Evolutionary conservation across 768 basidiomycete species (phyloP).

Genomic region (Favolaschia claudopus): DNA sequence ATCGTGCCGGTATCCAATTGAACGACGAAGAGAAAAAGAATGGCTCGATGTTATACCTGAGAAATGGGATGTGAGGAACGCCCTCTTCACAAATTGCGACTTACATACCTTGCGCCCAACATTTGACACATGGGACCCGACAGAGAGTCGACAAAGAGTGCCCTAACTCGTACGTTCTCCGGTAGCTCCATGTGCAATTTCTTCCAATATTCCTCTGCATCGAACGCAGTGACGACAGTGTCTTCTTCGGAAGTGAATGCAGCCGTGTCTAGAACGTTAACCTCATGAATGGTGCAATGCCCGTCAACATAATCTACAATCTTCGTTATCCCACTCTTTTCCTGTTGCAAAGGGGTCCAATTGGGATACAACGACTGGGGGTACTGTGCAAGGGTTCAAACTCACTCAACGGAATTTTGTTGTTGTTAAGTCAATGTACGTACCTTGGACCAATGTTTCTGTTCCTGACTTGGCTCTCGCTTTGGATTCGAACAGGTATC

Average conservation of each 20-base stretch:
- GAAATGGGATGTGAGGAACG: constrained; percentile 66
- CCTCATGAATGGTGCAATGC: constrained; percentile 43
- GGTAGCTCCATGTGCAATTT: constrained; percentile 44
- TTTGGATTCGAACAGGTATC: too few species aligned
- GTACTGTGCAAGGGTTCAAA: constrained; percentile 30
- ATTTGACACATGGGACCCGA: constrained; percentile 63
- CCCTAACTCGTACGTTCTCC: constrained; percentile 50
- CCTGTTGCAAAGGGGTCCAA: constrained; percentile 58
- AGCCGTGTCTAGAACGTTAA: constrained; percentile 47
- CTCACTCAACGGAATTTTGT: background rate
- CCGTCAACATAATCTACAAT: constrained; percentile 40
- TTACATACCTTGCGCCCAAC: constrained; percentile 60
- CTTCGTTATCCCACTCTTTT: constrained; percentile 47
- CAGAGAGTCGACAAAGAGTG: constrained; percentile 61
- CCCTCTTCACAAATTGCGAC: constrained; percentile 59
- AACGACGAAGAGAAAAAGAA: constrained; percentile 71
- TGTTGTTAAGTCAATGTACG: background rate
- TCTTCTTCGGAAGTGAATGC: constrained; percentile 47
- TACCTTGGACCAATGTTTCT: constrained; percentile 44
- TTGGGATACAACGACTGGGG: constrained; percentile 61
- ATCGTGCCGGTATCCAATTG: constrained; percentile 67
- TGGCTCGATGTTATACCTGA: constrained; percentile 65
- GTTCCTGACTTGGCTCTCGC: too few species aligned
- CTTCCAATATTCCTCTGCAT: constrained; percentile 46
- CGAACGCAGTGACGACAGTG: constrained; percentile 24